These are phyloP conservation scores for Sphaerulina musiva DNA, from an alignment of 2,329 filamentous ascomycete species.

Conservation along the genomic window DNA sequence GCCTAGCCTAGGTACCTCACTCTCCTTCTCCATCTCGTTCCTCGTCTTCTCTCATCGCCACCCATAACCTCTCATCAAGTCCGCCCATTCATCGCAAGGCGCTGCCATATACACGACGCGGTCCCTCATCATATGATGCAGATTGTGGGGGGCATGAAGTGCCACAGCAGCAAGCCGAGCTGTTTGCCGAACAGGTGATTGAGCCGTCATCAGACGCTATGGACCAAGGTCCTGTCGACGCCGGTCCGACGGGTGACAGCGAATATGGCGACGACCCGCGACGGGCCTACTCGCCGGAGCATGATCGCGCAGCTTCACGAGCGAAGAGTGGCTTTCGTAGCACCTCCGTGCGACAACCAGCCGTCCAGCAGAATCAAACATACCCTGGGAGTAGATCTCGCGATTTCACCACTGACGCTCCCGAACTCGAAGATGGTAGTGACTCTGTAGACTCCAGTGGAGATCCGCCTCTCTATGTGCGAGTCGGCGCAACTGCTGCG, in stretches of 20 bases:
- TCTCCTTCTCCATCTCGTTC: no score
- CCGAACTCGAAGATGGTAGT: slow-evolving; percentile 7
- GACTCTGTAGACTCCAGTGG: slow-evolving; percentile 11
- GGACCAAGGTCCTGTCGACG: slow-evolving; percentile 31
- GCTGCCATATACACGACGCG: background rate
- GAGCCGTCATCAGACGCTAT: slow-evolving; percentile 14
- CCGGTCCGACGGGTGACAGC: slow-evolving; percentile 23
- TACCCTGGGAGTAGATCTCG: slow-evolving; percentile 5
- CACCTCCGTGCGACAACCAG: slow-evolving; percentile 6
- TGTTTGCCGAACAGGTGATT: slow-evolving; percentile 5
- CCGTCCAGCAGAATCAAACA: slow-evolving; percentile 3
- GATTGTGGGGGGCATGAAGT: slow-evolving; percentile 3
- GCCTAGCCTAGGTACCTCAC: no score
- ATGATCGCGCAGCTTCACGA: slow-evolving; percentile 12
- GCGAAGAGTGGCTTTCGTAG: slow-evolving; percentile 3
- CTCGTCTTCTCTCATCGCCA: background rate
- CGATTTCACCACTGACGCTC: background rate
- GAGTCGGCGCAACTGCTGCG: slow-evolving; percentile 28
- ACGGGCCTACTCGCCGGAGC: slow-evolving; percentile 17
- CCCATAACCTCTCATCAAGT: background rate
- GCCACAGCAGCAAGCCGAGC: slow-evolving; percentile 9
- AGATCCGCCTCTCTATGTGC: slow-evolving; percentile 24
- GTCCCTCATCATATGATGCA: background rate
- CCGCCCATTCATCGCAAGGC: background rate
- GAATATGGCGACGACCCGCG: slow-evolving; percentile 21